These are phyloP conservation scores for Populus pruinosa DNA, from an alignment of 345 rosid genomes.

Conservation along the genomic window DNA sequence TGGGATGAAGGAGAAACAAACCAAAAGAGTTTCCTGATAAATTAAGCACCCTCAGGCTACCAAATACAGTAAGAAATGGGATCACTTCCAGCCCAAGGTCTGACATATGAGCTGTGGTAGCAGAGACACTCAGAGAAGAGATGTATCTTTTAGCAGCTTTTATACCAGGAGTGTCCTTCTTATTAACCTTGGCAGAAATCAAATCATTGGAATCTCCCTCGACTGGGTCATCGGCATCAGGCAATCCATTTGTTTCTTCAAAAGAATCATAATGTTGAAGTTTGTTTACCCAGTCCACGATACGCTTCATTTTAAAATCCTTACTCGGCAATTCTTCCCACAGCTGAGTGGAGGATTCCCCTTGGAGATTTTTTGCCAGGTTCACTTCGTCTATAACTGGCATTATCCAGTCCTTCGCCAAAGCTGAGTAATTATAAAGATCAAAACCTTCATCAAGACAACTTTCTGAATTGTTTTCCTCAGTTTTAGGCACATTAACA, in stretches of 20 bases:
- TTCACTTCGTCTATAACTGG: constrained; percentile 54
- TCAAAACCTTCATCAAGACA: constrained; percentile 44
- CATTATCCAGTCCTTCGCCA: constrained; percentile 66
- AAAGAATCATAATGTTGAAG: constrained; percentile 58
- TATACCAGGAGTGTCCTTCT: constrained; percentile 53
- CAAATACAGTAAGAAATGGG: constrained; percentile 77
- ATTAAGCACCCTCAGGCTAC: constrained; percentile 73
- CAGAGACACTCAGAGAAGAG: constrained; percentile 58
- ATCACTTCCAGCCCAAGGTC: constrained; percentile 67
- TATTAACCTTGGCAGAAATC: constrained; percentile 46
- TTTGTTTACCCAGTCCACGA: constrained; percentile 81
- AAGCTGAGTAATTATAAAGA: constrained; percentile 48
- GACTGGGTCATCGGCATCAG: constrained; percentile 26
- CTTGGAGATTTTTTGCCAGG: constrained; percentile 33
- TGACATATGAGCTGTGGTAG: constrained; percentile 73
- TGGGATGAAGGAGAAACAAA: constrained; percentile 22
- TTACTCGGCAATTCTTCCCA: constrained; percentile 45
- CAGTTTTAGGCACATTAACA: constrained; percentile 22
- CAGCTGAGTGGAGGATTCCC: constrained; percentile 38
- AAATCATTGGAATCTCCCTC: constrained; percentile 35
- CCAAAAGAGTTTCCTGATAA: constrained; percentile 90
- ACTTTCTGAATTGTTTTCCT: constrained; percentile 36
- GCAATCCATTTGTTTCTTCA: constrained; percentile 50
- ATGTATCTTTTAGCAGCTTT: constrained; percentile 81
- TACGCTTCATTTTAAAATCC: constrained; percentile 72